Evolutionary conservation across 371 early-diverging fungal species (phyloP), one percentile per base, ranked within the genome.

Genomic region (Mucor ambiguus): DNA sequence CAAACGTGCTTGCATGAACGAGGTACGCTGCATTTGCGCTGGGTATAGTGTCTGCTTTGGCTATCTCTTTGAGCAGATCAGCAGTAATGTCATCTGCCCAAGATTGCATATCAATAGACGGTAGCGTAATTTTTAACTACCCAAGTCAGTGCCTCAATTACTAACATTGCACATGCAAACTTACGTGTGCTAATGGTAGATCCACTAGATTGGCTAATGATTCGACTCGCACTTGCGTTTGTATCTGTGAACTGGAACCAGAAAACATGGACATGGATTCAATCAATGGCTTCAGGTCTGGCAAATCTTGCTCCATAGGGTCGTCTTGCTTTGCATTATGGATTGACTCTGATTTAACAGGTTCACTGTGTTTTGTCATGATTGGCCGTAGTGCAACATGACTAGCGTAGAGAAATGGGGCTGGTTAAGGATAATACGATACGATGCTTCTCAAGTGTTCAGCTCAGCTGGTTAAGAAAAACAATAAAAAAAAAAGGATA

Each of bases 61-160:
- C n/a, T 5, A 71, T 58, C 12, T 43, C 48, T 18, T 59, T 64
- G 16, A 58, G 54, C 20, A 71, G 37, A 59, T 72, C 70, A 1
- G 56, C 55, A 2, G 57, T 26, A 4, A 57, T 22, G 24, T 69
- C 70, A 0, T 63, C 69, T 16, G 70, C 20, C 76, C 76, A 75
- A 11, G 46, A 14, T 41, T 2, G 20, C 29, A 70, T 66, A 16
- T 67, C 68, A 30, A 74, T 24, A 0, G 60, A 33, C 2, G 38
- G 6, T 22, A 58, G 7, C 3, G 30, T 44, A 4, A 3, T 14
- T 30, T 62, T 49, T 8, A 66, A 38, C 70, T 64, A 38, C 10
- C 26, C 6, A 11, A 24, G 35, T 30, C 29, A 37, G n/a, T 9
- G 16, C 9, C 16, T n/a, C 46, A 14, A 18, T 38, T 9, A 0